Conservation (phyloP, 768 basidiomycete species). For the Plicaturopsis crispa region DNA sequence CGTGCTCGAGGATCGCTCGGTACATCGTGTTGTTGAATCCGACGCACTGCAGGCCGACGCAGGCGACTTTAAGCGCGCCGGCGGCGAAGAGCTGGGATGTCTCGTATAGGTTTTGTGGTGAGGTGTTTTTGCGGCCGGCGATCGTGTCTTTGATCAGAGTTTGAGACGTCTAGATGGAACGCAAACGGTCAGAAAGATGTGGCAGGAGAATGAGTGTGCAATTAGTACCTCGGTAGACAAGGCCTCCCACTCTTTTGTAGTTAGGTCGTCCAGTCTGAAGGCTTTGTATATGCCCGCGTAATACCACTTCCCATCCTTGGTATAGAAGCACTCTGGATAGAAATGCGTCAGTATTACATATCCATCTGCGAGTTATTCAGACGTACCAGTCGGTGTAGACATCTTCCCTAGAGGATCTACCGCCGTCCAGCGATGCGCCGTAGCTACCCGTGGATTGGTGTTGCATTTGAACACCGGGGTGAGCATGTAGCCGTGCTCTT, state of each 20-base stretch:
- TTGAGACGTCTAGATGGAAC: slow-evolving; percentile 44
- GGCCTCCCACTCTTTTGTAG: slow-evolving; percentile 60
- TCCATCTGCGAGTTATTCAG: background rate
- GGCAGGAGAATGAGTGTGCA: slow-evolving; percentile 6
- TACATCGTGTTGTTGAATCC: slow-evolving; percentile 69
- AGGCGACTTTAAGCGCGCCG: slow-evolving; percentile 68
- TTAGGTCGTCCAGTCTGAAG: slow-evolving; percentile 58
- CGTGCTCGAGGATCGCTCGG: slow-evolving; percentile 57
- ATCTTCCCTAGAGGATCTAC: slow-evolving; percentile 58
- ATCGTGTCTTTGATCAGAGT: slow-evolving; percentile 69
- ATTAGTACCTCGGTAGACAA: slow-evolving; percentile 63
- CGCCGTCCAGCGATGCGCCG: slow-evolving; percentile 66
- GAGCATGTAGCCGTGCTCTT: slow-evolving; percentile 77
- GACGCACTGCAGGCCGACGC: slow-evolving; percentile 68
- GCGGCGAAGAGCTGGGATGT: slow-evolving; percentile 62
- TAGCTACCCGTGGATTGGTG: slow-evolving; percentile 69
- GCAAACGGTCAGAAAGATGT: slow-evolving; percentile 3
- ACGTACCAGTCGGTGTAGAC: slow-evolving; percentile 54
- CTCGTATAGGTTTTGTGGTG: slow-evolving; percentile 75
- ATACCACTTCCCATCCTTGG: slow-evolving; percentile 76
- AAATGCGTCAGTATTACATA: background rate
- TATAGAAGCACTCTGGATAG: slow-evolving; percentile 67
- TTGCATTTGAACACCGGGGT: slow-evolving; percentile 69
- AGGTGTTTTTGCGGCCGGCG: slow-evolving; percentile 61
- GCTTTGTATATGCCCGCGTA: slow-evolving; percentile 75